Evolutionary conservation across 192 early-diverging fungal species (phyloP).

Genomic region (Coemansia sp.): DNA sequence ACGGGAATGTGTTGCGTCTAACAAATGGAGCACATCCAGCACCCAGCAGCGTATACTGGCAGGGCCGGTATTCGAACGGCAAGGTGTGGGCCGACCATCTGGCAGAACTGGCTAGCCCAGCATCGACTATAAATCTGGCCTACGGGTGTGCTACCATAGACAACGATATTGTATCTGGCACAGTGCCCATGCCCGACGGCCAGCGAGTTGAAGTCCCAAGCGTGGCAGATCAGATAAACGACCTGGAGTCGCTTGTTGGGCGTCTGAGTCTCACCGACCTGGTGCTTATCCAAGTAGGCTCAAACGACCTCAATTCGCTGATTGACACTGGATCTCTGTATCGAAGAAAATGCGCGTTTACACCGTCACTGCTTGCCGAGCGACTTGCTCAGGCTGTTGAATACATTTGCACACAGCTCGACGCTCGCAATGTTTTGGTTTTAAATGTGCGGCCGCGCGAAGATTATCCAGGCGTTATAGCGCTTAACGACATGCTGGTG

Average conservation of each 20-base stretch:
- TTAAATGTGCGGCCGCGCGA: conserved; percentile 49
- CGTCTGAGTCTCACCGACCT: conserved; percentile 22
- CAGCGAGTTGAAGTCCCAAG: conserved; percentile 31
- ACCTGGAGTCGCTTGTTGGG: conserved; percentile 8
- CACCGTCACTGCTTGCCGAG: conserved; percentile 22
- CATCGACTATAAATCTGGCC: conserved; percentile 23
- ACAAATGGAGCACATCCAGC: conserved; percentile 22
- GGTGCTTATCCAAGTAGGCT: conserved; percentile 45
- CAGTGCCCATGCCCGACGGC: conserved; percentile 33
- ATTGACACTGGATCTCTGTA: conserved; percentile 19
- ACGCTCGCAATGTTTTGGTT: conserved; percentile 28
- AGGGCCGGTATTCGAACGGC: conserved; percentile 45
- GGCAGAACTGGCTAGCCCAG: conserved; percentile 3
- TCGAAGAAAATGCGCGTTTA: conserved; percentile 15
- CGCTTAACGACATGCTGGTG: conserved; percentile 10
- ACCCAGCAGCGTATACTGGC: conserved; percentile 29
- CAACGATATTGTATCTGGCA: conserved; percentile 33
- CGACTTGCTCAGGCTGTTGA: conserved; percentile 16
- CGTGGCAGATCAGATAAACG: conserved; percentile 20
- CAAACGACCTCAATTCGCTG: conserved; percentile 50
- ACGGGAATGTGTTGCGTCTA: conserved; percentile 42
- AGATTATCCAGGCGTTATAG: conserved; percentile 39
- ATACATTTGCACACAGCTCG: conserved; percentile 13
- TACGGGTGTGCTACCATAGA: conserved; percentile 50
- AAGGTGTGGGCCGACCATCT: conserved; percentile 44